Evolutionary conservation across 2,329 filamentous ascomycete genomes (phyloP), one percentile per base, ranked within the genome.

Genomic region (Fonsecaea erecta): DNA sequence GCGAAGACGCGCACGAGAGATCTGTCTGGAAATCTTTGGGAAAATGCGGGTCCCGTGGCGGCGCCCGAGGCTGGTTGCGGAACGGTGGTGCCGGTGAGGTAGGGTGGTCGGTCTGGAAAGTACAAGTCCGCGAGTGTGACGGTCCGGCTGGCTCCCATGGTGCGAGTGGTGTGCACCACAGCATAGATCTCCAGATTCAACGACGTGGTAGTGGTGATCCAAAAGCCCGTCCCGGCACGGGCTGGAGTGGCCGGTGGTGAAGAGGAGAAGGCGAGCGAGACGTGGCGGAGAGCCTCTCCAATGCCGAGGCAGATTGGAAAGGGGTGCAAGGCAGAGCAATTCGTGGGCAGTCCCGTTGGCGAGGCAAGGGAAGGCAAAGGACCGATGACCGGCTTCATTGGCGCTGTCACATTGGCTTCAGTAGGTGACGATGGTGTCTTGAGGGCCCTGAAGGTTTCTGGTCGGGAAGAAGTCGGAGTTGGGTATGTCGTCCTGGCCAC

Each of bases 91-190:
- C 52, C 60, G 9, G 46, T 54, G 55, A 68, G 63, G 32, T 64
- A 64, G 18, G 66, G 66, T 3, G 60, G 63, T 6, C 40, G 40
- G 12, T 62, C 18, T 32, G 66, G 63, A 34, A 64, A 68, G 60
- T 66, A 68, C n/a, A 62, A 32, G 26, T 68, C 66, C 1, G 66
- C 60, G n/a, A 68, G 53, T 11, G 35, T 28, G 12, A 63, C n/a
- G 11, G 28, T 35, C 4, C 14, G 9, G 2, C 9, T 28, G 2
- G 16, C 18, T 9, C 14, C 53, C 11, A 16, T 34, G 16, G 32
- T 11, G 6, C 40, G n/a, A 7, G 18, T 46, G 18, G 6, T 11
- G 18, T n/a, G 24, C 30, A 63, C 7, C n/a, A 48, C 34, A 6
- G 43, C 60, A 32, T 51, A 63, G 24, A 63, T 18, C 16, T 58